Percentiles rank a stretch among this genome's conserved stretches.
These are phyloP conservation scores for Ampelomyces quisqualis DNA, from an alignment of 2,329 filamentous ascomycete species.

Conservation along the genomic window DNA sequence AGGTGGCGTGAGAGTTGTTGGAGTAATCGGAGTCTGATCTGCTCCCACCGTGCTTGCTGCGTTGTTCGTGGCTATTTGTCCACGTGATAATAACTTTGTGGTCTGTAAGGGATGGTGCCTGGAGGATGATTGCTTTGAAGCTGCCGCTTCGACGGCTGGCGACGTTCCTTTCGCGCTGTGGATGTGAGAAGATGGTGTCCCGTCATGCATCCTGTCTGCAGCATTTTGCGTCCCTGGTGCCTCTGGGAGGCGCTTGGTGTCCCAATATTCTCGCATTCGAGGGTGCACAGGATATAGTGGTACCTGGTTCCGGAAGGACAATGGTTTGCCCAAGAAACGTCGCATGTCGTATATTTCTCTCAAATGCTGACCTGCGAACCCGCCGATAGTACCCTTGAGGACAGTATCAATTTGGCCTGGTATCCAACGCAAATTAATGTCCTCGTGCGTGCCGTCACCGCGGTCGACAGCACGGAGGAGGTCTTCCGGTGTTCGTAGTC, in stretches of 20 bases:
- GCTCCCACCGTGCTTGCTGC: too few species aligned
- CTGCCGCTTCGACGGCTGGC: background rate
- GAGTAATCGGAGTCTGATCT: too few species aligned
- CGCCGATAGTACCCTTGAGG: constrained; percentile 3
- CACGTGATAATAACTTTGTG: too few species aligned
- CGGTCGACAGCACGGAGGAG: constrained; percentile 16
- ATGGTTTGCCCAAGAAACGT: constrained; percentile 8
- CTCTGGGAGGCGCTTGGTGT: background rate
- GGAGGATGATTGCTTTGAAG: too few species aligned
- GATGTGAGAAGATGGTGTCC: background rate
- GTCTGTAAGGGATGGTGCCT: too few species aligned
- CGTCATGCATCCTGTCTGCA: too few species aligned
- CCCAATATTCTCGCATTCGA: constrained; percentile 5
- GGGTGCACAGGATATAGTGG: constrained; percentile 16
- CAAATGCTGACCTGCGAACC: constrained; percentile 14
- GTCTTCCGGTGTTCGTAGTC: constrained; percentile 16
- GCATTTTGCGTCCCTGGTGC: background rate
- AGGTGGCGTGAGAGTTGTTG: too few species aligned
- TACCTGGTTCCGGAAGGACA: constrained; percentile 13
- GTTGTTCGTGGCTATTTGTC: too few species aligned
- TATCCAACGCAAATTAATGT: constrained; percentile 20
- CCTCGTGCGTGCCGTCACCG: constrained; percentile 7
- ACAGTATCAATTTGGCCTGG: constrained; percentile 10
- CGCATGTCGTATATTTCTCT: constrained; percentile 15
- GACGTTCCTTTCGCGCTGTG: background rate